Percentiles rank a stretch among this genome's conserved stretches.
phyloP scores from a whole-genome alignment of 345 rosid genomes.

The Melastoma malabathricum region DNA sequence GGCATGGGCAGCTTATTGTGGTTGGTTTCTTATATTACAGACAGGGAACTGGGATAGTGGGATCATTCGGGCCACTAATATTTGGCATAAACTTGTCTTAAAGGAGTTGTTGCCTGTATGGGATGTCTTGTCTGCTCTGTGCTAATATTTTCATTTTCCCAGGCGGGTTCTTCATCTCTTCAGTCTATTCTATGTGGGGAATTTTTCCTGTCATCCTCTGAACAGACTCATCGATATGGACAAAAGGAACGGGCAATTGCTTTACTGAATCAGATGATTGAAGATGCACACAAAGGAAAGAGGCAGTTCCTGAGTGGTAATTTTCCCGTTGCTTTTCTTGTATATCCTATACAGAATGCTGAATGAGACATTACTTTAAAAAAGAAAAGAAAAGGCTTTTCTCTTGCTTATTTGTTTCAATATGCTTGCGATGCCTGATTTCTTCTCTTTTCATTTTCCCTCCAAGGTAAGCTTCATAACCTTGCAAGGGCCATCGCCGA shows the following conservation, averaged over 20 bases:
- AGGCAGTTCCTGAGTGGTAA: constrained; percentile 94
- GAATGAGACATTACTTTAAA: too few species aligned
- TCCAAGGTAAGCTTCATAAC: constrained; percentile 86
- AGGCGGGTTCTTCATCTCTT: constrained; percentile 63
- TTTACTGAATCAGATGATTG: constrained; percentile 87
- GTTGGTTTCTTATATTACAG: too few species aligned
- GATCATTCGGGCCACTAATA: too few species aligned
- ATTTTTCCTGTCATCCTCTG: constrained; percentile 33
- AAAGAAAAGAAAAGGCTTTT: too few species aligned
- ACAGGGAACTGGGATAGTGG: too few species aligned
- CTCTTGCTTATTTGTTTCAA: background rate
- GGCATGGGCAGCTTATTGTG: too few species aligned
- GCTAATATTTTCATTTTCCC: background rate
- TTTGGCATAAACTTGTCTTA: background rate
- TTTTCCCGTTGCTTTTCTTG: constrained; percentile 7
- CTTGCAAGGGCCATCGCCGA: constrained; percentile 90
- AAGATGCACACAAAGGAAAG: constrained; percentile 96
- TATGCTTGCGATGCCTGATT: constrained; percentile 1
- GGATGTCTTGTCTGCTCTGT: background rate
- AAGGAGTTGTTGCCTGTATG: background rate
- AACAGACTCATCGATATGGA: constrained; percentile 64
- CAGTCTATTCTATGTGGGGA: constrained; percentile 63
- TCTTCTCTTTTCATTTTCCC: constrained; percentile 13
- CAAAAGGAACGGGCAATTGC: constrained; percentile 87
- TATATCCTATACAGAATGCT: background rate